Evolutionary conservation across 495 filamentous ascomycete species (phyloP), one percentile per base, ranked within the genome.

Genomic region (Cetradonia linearis): DNA sequence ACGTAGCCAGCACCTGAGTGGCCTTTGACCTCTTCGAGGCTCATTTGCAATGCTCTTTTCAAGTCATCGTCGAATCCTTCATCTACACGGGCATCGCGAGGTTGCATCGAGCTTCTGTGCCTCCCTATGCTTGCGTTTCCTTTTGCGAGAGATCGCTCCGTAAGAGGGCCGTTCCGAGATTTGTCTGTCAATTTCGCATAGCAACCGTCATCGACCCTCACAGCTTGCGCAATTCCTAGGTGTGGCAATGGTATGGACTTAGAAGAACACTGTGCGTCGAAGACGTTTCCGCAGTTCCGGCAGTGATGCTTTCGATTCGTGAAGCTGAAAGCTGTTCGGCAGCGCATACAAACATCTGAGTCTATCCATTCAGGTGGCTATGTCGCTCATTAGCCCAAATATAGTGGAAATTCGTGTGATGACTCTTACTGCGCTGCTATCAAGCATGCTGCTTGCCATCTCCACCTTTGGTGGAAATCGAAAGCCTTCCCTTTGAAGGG

Each of bases 261-360:
- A 75, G 84, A 85, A 20, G 91, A 96, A 66, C 93, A 98, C 65
- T 91, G 82, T 57, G 88, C 87, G 67, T 94, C 91, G 70, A 97
- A 98, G 57, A 95, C 93, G 70, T 91, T 95, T 27, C 93, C 93
- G 67, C 93, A 98, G 68, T 98, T 98, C 48, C 93, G 83, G 66
- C 93, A 98, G 71, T 98, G 93, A 67, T 98, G 93, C 66, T 96
- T 98, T 67, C 93, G 83, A 70, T 98, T 98, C 60, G 90, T 97
- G 68, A 97, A 97, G 37, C 88, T 96, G 68, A 98, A 98, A 7
- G 90, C 71, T 27, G 91, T 96, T 60, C 93, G 83, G 67, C 93
- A 98, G 70, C 93, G 84, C 93, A 98, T 96, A 68, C 93, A 98
- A 28, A 98, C 93, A 66, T 98, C 93, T 2, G 92, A 96, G 71